A percentile compares a stretch with the other conserved stretches of the same genome.
Conservation (phyloP, 2,329 filamentous ascomycete genomes). For the Xylariaceae sp. region DNA sequence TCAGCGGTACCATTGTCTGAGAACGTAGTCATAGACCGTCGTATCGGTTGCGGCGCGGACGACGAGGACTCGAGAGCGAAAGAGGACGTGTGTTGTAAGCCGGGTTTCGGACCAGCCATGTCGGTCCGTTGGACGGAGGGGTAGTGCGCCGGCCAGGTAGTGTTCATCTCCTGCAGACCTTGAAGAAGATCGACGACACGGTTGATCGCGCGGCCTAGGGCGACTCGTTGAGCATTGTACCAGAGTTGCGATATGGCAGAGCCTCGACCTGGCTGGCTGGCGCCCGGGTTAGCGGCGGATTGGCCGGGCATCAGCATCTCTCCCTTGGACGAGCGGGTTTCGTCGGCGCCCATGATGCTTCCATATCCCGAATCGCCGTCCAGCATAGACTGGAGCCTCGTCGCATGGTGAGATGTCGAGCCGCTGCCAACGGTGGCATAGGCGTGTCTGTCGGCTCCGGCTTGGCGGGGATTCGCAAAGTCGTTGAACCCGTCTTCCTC, state of each 20-base stretch:
- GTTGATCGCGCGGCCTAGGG: constrained; percentile 82
- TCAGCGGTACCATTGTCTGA: constrained; percentile 58
- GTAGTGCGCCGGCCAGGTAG: constrained; percentile 90
- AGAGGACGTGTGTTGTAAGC: constrained; percentile 59
- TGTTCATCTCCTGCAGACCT: constrained; percentile 81
- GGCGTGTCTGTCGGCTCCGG: constrained; percentile 44
- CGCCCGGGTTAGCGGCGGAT: constrained; percentile 44
- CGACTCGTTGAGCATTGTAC: constrained; percentile 87
- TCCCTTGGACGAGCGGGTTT: constrained; percentile 39
- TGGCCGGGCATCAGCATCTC: constrained; percentile 42
- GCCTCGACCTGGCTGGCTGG: constrained; percentile 64
- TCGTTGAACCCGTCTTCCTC: constrained; percentile 2
- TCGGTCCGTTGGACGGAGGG: constrained; percentile 70
- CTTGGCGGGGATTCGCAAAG: constrained; percentile 23
- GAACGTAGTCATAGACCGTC: constrained; percentile 68
- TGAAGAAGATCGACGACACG: constrained; percentile 79
- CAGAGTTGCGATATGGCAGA: constrained; percentile 87
- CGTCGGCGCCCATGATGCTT: constrained; percentile 61
- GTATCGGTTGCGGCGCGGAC: constrained; percentile 46
- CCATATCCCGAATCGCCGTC: constrained; percentile 90
- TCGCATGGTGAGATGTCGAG: constrained; percentile 73
- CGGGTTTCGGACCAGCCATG: constrained; percentile 39
- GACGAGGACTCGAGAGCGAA: constrained; percentile 45
- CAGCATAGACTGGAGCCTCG: constrained; percentile 72
- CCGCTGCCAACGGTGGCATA: constrained; percentile 89